These are phyloP conservation scores for Tetrahymena elliotti DNA, from an alignment of 73 alveolate genomes.

Conservation along the genomic window DNA sequence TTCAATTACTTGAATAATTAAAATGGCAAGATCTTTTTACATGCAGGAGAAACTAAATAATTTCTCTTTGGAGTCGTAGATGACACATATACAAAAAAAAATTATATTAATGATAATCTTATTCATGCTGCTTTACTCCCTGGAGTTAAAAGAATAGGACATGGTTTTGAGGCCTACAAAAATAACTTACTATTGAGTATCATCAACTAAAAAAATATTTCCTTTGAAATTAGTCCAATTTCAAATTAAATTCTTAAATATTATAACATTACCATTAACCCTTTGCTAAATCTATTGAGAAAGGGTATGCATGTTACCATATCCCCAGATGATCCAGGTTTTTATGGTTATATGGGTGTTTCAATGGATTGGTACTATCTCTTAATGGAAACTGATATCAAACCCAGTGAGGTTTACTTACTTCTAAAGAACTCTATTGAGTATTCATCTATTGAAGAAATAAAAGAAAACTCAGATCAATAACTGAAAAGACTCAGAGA, in stretches of 20 bases:
- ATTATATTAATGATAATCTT: not conserved
- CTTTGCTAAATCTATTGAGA: not conserved
- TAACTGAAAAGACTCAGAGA: not conserved
- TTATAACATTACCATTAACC: not conserved
- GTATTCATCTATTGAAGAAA: not conserved
- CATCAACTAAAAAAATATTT: not conserved
- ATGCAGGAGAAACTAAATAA: not conserved
- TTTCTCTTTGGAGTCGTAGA: not conserved
- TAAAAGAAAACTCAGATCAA: not conserved
- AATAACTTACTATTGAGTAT: not conserved
- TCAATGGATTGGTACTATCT: not conserved
- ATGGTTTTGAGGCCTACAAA: not conserved
- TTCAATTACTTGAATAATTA: not conserved
- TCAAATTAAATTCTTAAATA: not conserved
- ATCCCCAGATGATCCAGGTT: not conserved
- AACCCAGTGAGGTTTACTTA: not conserved
- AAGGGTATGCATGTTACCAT: not conserved
- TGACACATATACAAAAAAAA: not conserved
- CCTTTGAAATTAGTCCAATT: not conserved
- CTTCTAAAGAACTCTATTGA: not conserved
- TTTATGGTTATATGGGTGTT: not conserved
- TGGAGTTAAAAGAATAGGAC: not conserved
- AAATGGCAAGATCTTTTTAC: not conserved
- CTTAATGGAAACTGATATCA: not conserved
- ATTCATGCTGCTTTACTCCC: not conserved